A percentile compares a stretch with the other conserved stretches of the same genome.
phyloP scores from a whole-genome alignment of 2,329 filamentous ascomycete species.

The Aspergillus hortae region DNA sequence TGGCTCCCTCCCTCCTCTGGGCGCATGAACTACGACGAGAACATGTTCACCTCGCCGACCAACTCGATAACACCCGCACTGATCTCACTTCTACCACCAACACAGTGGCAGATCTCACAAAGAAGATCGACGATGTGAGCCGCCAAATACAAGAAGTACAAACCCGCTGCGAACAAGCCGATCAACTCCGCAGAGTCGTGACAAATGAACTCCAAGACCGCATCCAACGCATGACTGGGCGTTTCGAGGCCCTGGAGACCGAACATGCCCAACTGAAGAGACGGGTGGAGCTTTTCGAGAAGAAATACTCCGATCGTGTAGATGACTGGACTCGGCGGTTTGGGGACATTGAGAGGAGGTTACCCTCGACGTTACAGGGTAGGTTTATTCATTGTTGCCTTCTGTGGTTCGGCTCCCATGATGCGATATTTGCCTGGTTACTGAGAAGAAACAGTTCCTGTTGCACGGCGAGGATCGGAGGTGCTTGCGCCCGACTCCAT shows the following conservation, averaged over 20 bases:
- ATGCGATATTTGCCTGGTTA: background rate
- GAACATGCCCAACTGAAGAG: conserved; percentile 4
- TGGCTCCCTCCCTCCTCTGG: conserved; percentile 32
- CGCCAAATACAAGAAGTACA: background rate
- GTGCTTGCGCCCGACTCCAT: conserved; percentile 17
- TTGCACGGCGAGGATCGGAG: background rate
- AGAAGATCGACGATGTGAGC: conserved; percentile 3
- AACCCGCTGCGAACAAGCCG: background rate
- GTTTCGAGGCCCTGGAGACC: conserved; percentile 1
- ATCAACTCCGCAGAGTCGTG: background rate
- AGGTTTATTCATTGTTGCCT: no score
- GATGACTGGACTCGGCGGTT: background rate
- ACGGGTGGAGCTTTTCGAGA: background rate
- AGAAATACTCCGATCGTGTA: background rate
- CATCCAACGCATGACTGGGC: background rate
- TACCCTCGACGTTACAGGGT: no score
- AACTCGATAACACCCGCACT: conserved; percentile 20
- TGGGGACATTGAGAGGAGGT: no score
- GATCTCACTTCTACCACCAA: conserved; percentile 8
- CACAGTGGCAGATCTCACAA: conserved; percentile 5
- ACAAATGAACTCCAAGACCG: background rate
- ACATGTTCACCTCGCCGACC: conserved; percentile 28
- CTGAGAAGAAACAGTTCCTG: background rate
- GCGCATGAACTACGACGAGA: conserved; percentile 38
- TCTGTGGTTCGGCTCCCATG: background rate